Evolutionary conservation across 768 basidiomycete species (phyloP).

Genomic region (Paxillus rubicundulus): DNA sequence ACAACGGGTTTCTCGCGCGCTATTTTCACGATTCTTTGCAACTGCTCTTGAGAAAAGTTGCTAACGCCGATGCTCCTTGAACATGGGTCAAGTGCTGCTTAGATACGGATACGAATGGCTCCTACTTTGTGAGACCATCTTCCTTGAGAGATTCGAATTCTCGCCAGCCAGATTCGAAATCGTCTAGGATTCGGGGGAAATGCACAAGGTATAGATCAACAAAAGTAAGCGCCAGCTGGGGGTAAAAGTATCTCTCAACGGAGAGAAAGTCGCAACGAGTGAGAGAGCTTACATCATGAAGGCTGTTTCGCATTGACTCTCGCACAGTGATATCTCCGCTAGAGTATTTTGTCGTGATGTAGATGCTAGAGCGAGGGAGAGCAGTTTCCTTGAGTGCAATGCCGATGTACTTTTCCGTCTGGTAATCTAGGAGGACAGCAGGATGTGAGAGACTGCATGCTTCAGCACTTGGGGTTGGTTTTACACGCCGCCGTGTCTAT

Average conservation of each 20-base stretch:
- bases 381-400: conserved; percentile 47
- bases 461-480: conserved; percentile 17
- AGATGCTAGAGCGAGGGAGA: conserved; percentile 44
- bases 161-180: conserved; percentile 47
- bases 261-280: not conserved
- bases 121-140: conserved; percentile 32
- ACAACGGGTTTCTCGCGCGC: conserved; percentile 61
- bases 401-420: conserved; percentile 36
- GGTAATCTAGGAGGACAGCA: conserved; percentile 18
- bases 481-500: conserved; percentile 60
- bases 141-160: conserved; percentile 55
- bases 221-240: conserved; percentile 56
- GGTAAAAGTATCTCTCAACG: not conserved
- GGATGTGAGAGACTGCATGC: not conserved
- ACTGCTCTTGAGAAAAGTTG: conserved; percentile 55
- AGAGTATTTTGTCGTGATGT: conserved; percentile 56
- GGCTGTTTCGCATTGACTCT: conserved; percentile 42
- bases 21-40: conserved; percentile 50
- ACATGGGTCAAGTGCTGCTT: conserved; percentile 9
- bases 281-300: conserved; percentile 36
- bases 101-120: not conserved
- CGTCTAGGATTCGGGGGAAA: conserved; percentile 33
- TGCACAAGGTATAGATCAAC: conserved; percentile 77
- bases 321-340: conserved; percentile 31
- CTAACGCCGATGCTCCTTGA: conserved; percentile 70